Evolutionary conservation across 192 early-diverging fungal genomes (phyloP), one percentile per base, ranked within the genome.

Genomic region (Allomyces javanicus): DNA sequence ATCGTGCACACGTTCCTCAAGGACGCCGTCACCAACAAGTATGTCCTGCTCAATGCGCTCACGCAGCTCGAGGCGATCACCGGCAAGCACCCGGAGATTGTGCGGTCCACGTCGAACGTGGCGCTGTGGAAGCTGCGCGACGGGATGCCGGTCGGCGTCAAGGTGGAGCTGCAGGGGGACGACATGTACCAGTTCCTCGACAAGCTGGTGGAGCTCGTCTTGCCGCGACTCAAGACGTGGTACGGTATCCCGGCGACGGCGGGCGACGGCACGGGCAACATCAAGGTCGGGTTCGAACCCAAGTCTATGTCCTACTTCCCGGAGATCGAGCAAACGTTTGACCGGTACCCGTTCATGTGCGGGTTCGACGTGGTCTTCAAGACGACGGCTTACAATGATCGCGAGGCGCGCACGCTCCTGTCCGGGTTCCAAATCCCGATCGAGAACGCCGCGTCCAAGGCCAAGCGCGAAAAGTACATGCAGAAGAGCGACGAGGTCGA

Each of bases 261-360:
- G 17, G 89, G 90, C 66, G 87, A 93, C 69, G 84, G 82, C 61
- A 82, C 85, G 63, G 94, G 94, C 14, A 86, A 83, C 72, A 81
- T 96, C 71, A 84, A 86, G 6, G 74, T 99, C 70, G 87, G 86
- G 25, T 87, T 99, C 63, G 92, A 89, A 44, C 76, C 80, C 61
- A 82, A 84, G 62, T 90, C 84, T 25, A 79, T 99, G 25, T 89
- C 92, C 9, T 75, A 89, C 65, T 99, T 97, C 80, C 96, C 94
- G 6, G 96, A 99, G 76, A 92, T 99, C 69, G 96, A 99, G 73
- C 85, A 84, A 44, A 87, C 89, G 70, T 97, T 93, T 74, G 96
- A 99, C 65, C 83, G 88, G 78, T 93, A 88, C 71, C 96, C 96
- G 12, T 72, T 83, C 65, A 80, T 95, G 73, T 91, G 88, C 25